A percentile compares a stretch with the other conserved stretches of the same genome.
These are phyloP conservation scores for Ceratocystis alfenasii DNA, from an alignment of 2,329 filamentous ascomycete genomes.

Conservation along the genomic window DNA sequence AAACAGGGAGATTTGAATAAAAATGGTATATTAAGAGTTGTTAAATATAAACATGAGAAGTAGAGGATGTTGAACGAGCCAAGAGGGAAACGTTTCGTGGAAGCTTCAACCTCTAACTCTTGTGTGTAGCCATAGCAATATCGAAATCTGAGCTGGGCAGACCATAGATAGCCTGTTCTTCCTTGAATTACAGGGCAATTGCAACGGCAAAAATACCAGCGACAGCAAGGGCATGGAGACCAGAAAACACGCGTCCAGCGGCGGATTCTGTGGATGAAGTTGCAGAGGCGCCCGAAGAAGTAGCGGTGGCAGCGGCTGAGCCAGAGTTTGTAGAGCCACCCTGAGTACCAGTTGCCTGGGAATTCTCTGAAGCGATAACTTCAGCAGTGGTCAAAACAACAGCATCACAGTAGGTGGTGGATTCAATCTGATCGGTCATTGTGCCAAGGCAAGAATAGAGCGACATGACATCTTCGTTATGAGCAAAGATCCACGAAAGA, in stretches of 20 bases:
- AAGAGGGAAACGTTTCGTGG: not conserved
- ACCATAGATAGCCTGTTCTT: not conserved
- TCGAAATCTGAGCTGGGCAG: not conserved
- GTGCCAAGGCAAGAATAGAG: conserved; percentile 6
- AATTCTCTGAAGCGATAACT: not conserved
- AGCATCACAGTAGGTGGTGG: conserved; percentile 1
- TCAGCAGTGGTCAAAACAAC: not conserved
- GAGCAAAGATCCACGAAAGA: not conserved
- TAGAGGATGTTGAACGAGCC: not conserved
- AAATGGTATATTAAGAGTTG: not conserved
- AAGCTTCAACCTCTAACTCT: not conserved
- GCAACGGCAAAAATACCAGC: conserved; percentile 9
- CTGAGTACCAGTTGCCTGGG: not conserved
- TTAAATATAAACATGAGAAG: conserved; percentile 1
- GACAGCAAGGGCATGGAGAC: conserved; percentile 7
- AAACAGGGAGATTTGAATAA: not conserved
- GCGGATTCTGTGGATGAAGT: not conserved
- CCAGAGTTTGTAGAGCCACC: not conserved
- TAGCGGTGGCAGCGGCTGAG: not conserved
- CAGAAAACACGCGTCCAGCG: not conserved
- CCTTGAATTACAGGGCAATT: conserved; percentile 1
- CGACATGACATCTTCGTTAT: not conserved
- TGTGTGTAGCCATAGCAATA: not conserved
- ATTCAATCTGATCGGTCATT: not conserved
- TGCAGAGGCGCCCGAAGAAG: not conserved